phyloP scores from a whole-genome alignment of 2,329 filamentous ascomycete species.

The Colletotrichum cereale region DNA sequence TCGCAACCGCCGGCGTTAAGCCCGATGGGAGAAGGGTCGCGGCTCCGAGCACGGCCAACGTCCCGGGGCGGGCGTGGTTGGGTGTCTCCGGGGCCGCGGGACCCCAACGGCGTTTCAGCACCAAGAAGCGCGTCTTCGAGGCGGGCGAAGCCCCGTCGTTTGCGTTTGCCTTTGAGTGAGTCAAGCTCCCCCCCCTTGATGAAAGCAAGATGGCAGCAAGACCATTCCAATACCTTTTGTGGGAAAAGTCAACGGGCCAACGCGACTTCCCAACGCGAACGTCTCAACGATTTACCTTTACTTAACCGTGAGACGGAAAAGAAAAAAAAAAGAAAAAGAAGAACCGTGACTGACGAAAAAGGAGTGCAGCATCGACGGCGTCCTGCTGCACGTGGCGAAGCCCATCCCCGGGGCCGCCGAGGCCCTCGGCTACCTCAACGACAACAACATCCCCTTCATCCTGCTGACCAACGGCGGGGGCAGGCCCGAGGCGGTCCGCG shows the following conservation, averaged over 20 bases:
- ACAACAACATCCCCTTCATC: slow-evolving; percentile 87
- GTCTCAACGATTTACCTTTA: no score
- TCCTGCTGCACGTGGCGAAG: slow-evolving; percentile 86
- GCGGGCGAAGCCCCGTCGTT: slow-evolving; percentile 48
- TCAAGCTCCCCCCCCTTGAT: not conserved
- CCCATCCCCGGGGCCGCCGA: slow-evolving; percentile 83
- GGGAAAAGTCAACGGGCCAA: no score
- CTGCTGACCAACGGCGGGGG: slow-evolving; percentile 96
- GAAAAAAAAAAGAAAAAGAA: no score
- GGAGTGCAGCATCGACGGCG: slow-evolving; percentile 80
- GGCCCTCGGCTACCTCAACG: slow-evolving; percentile 79
- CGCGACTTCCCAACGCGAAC: no score
- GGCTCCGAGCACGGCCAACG: not conserved
- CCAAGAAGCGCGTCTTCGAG: slow-evolving; percentile 38
- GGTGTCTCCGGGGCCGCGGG: not conserved
- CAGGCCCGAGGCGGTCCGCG: slow-evolving; percentile 72
- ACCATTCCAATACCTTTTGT: no score
- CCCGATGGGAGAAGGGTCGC: slow-evolving; percentile 1
- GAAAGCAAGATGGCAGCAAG: not conserved
- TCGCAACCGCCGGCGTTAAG: slow-evolving; percentile 6
- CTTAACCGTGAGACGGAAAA: not conserved
- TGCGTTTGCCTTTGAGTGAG: slow-evolving; percentile 56
- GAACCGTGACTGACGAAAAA: not conserved
- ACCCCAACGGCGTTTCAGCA: slow-evolving; percentile 19
- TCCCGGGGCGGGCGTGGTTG: not conserved